Conservation (phyloP, 176 grass and related monocot genomes). For the Ananas comosus region DNA sequence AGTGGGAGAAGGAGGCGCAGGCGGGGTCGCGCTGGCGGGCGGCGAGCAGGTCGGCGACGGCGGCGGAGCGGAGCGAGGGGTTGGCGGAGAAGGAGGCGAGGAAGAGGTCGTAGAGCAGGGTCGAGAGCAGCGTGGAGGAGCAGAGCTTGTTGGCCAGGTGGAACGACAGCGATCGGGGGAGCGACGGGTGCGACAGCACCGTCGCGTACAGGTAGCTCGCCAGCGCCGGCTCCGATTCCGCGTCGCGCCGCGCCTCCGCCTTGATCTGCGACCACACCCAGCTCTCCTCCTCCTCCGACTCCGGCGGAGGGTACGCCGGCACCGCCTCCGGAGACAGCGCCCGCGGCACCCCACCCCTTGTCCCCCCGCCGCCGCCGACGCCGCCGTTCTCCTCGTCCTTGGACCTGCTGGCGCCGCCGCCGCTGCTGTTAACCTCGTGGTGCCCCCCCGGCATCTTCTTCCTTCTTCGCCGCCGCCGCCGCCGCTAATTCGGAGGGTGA, state of each 20-base stretch:
- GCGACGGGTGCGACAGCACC: constrained; percentile 73
- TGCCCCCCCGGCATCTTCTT: constrained; percentile 8
- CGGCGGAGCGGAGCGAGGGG: constrained; percentile 17
- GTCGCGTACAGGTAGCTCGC: constrained; percentile 86
- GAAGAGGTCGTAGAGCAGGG: constrained; percentile 88
- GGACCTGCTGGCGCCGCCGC: too few relatives aligned
- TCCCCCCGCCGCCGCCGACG: too few relatives aligned
- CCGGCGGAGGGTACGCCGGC: constrained; percentile 56
- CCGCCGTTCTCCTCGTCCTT: too few relatives aligned
- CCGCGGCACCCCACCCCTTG: not conserved
- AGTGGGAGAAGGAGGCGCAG: constrained; percentile 66
- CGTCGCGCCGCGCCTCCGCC: constrained; percentile 69
- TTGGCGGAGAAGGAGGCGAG: constrained; percentile 20
- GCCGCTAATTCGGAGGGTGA: not conserved
- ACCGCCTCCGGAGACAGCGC: constrained; percentile 8
- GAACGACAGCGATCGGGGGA: constrained; percentile 64
- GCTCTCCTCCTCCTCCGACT: constrained; percentile 56
- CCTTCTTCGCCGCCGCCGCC: too few relatives aligned
- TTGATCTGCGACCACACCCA: constrained; percentile 95
- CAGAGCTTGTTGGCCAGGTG: constrained; percentile 97
- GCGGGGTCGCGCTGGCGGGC: constrained; percentile 60
- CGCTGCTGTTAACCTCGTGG: not conserved
- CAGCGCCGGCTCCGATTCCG: constrained; percentile 77
- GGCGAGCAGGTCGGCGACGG: constrained; percentile 64
- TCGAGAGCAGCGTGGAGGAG: constrained; percentile 83